Evolutionary conservation across 768 basidiomycete species (phyloP), one percentile per base, ranked within the genome.

Genomic region (Exidia glandulosa): DNA sequence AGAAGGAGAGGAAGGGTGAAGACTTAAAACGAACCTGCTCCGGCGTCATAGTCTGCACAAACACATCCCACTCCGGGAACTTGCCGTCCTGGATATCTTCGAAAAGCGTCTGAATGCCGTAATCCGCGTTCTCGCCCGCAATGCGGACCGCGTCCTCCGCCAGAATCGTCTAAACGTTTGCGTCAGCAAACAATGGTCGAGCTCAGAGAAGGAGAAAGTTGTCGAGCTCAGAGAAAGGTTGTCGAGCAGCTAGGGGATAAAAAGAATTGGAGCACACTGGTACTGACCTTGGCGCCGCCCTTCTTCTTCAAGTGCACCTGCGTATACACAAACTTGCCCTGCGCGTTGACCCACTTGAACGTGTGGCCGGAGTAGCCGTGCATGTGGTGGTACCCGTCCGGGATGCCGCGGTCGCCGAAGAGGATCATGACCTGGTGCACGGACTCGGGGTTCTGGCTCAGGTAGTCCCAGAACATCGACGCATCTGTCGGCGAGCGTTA

Each of bases 21-120:
- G n/a, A n/a, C n/a, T n/a, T n/a, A n/a, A n/a, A n/a, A n/a, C n/a
- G n/a, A n/a, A n/a, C n/a, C n/a, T 98, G 88, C 69, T 89, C 81
- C 1, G 87, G 78, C 0, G 92, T 94, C 93, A 96, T 96, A 16
- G 86, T 91, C 87, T 97, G 94, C 77, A 81, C 78, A 62, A 79
- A 81, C n/a, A 84, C 65, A 57, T 81, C 81, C 78, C 79, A 84
- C 63, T 77, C 76, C 29, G 83, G 82, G 71, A 73, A 82, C 5
- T 76, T 69, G 13, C 76, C 76, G 31, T 74, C 72, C 62, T 79
- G 78, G 63, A 85, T 84, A 19, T 81, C 74, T 29, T 82, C 80
- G 62, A 70, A 81, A 25, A 84, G 69, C 65, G 84, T 81, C 36
- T 79, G 73, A 31, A 78, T 74, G 59, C 79, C 80, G 69, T 78